Evolutionary conservation across 2,329 filamentous ascomycete species (phyloP).

Genomic region (Fusarium floridanum): DNA sequence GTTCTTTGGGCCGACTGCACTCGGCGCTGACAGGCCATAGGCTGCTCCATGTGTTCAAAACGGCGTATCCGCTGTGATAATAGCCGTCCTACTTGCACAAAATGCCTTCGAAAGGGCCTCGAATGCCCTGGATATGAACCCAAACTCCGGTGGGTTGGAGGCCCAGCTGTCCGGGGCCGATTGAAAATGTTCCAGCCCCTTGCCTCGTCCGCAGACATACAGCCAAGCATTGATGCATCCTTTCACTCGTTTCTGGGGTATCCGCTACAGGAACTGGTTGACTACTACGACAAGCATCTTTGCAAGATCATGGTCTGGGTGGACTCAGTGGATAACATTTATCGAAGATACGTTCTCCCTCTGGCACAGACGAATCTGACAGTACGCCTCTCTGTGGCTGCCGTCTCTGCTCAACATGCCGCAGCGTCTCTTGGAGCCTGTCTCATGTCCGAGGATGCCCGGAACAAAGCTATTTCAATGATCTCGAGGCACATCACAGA

Average conservation of each 20-base stretch:
- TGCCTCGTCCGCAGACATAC: background rate
- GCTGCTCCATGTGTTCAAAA: constrained; percentile 1
- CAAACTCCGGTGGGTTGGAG: constrained; percentile 11
- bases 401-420: constrained; percentile 16
- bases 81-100: background rate
- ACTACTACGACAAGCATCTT: constrained; percentile 16
- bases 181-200: background rate
- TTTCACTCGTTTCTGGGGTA: background rate
- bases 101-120: background rate
- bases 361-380: constrained; percentile 10
- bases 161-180: constrained; percentile 10
- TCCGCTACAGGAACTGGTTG: background rate
- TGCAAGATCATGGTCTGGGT: constrained; percentile 24
- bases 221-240: background rate
- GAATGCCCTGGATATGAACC: constrained; percentile 14
- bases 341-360: constrained; percentile 7
- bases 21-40: background rate
- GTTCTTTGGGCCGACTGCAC: background rate
- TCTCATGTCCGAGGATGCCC: constrained; percentile 2
- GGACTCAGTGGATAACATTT: constrained; percentile 14
- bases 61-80: background rate
- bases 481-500: constrained; percentile 4
- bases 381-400: constrained; percentile 12
- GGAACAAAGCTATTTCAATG: constrained; percentile 4
- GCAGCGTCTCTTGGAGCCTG: background rate